phyloP scores from a whole-genome alignment of 176 grass and related monocot species.

The Rhynchospora breviuscula region DNA sequence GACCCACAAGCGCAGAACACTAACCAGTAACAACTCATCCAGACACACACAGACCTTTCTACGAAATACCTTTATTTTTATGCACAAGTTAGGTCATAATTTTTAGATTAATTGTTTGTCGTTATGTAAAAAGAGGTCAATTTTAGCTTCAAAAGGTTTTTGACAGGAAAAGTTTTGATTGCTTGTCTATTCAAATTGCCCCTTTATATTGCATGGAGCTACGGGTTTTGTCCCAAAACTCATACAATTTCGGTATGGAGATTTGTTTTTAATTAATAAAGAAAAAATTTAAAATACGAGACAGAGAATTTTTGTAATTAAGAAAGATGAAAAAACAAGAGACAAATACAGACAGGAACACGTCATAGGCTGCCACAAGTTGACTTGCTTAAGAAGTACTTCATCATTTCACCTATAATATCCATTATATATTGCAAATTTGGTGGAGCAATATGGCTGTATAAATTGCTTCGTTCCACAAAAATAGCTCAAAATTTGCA shows the following conservation, averaged over 20 bases:
- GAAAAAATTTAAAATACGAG: neutral
- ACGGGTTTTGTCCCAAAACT: neutral
- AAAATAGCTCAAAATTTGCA: neutral
- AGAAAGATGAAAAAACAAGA: neutral
- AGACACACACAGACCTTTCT: neutral
- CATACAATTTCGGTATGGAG: neutral
- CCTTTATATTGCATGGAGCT: neutral
- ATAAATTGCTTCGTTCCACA: neutral
- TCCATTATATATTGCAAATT: constrained; percentile 1
- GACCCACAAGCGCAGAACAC: neutral
- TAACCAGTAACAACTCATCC: neutral
- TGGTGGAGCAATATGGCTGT: neutral
- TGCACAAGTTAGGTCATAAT: neutral
- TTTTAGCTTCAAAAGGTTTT: neutral
- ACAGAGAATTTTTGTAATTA: neutral
- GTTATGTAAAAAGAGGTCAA: neutral
- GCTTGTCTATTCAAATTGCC: neutral
- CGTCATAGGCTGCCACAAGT: neutral
- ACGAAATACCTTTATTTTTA: neutral
- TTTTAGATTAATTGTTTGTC: neutral
- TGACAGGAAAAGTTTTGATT: neutral
- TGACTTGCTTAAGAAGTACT: neutral
- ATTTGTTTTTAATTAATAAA: neutral
- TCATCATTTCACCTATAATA: constrained; percentile 15
- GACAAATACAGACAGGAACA: neutral